Evolutionary conservation across 2,329 filamentous ascomycete genomes (phyloP), one percentile per base, ranked within the genome.

Genomic region (Verticillium albo-atrum): DNA sequence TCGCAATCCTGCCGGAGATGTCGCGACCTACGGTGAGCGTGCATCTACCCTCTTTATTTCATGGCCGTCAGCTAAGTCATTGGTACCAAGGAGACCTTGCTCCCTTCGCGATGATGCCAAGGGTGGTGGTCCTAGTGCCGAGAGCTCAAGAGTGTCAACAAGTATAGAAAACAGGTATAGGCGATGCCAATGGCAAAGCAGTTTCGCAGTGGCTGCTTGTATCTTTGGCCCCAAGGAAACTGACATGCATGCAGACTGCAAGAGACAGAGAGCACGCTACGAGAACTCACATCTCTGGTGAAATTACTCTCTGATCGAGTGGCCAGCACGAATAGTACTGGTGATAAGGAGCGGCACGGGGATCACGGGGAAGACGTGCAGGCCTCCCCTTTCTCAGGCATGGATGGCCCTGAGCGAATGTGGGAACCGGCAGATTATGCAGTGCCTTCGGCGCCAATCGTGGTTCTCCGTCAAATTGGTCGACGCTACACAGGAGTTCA

Each of bases 1-100:
- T 61, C 60, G 25, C 60, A 61, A 27, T 37, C 58, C 30, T 63
- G 61, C n/a, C 54, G 60, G 47, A 58, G 61, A 50, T 63, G 61
- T 30, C 61, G 58, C 7, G 60, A 60, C 30, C 54, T 63, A 10
- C 57, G 61, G 61, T 62, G 57, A 32, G 58, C 26, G 27, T 6
- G 15, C 20, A n/a, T 17, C 5, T 47, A n/a, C 15, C 17, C 37
- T 17, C 23, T 9, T 9, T 47, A 3, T 17, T 47, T 23, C 37
- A 47, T n/a, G 34, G n/a, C n/a, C 7, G 15, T 23, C 4, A 5
- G 17, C n/a, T 9, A 47, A 17, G 5, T 20, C n/a, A 15, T 20
- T 23, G 15, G 7, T 47, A 17, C 30, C 14, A 7, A 54, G 52
- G 17, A 54, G 32, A 10, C 26, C 52, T 6, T 54, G 52, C 17